Base-by-base conservation (phyloP, 2,329 filamentous ascomycete genomes). In the Eutypa lata region DNA sequence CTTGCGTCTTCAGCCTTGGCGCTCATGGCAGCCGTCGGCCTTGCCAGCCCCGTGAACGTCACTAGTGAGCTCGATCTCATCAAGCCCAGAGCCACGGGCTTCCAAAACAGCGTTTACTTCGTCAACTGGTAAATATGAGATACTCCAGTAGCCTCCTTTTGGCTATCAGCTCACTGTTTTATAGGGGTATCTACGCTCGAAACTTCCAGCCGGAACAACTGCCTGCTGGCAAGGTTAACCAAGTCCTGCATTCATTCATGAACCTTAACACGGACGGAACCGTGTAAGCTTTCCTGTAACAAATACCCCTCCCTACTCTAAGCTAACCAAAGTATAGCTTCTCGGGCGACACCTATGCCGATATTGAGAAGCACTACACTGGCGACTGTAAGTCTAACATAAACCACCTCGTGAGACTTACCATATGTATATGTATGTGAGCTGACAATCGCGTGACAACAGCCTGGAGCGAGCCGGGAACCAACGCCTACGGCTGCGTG, bases 181-280 rank as follows among this genome's bases (percentile, higher is more conserved):
- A 2, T 35, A 80, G 79, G 88, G 87, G 82, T 42, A 89, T 90
- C 48, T 94, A 96, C 64, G 85, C 74, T 22, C 81, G 89, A 51
- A 82, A 89, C 57, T 90, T 87, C 65, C 80, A 88, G 52, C 87
- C 89, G 0, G 79, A 87, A 49, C 77, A 90, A 60, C 77, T 96
- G 8, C 87, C 87, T 0, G 82, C 78, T 2, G 76, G 82, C 2
- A 76, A 90, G 57, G 73, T 96, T 49, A 93, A 88, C 0, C 89
- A 94, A 62, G 76, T 96, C 2, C 77, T 96, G 2, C 96, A 83
- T 64, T 81, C 91, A 2, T 96, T 96, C 70, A 88, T 90, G 62
- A 92, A 95, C 65, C 70, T 95, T 18, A 76, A 77, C 8, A 68
- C 81, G 0, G 82, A 87, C 50, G 91, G 91, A 33, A 87, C 89